These are phyloP conservation scores for Hanseniaspora thailandica DNA, from an alignment of 805 yeast genomes.

Conservation along the genomic window DNA sequence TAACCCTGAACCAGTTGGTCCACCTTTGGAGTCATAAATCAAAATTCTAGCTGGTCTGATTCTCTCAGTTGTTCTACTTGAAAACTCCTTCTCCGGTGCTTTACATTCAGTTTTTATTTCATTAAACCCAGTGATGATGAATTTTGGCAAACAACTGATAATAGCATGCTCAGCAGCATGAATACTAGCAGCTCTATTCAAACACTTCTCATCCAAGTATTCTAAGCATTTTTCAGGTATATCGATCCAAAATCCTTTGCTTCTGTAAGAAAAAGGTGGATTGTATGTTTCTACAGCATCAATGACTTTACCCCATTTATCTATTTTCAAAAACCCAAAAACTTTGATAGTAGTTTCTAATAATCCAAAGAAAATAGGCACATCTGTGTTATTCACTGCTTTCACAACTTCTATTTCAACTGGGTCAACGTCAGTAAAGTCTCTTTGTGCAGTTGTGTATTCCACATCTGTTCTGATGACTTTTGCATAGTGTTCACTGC, in stretches of 20 bases:
- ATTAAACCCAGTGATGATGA: conserved; percentile 57
- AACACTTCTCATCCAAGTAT: conserved; percentile 40
- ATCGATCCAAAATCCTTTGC: conserved; percentile 89
- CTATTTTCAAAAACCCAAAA: conserved; percentile 86
- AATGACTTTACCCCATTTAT: conserved; percentile 60
- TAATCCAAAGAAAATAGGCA: conserved; percentile 66
- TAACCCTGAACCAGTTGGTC: conserved; percentile 67
- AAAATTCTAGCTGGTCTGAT: conserved; percentile 78
- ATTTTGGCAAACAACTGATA: conserved; percentile 64
- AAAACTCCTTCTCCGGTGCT: conserved; percentile 93
- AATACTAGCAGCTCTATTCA: conserved; percentile 80
- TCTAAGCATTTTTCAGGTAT: conserved; percentile 57
- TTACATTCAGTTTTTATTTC: conserved; percentile 90
- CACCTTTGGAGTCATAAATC: conserved; percentile 76
- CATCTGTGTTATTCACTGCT: conserved; percentile 36
- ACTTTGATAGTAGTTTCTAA: conserved; percentile 64
- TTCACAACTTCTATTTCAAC: conserved; percentile 53
- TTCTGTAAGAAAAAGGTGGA: conserved; percentile 59
- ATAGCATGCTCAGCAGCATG: conserved; percentile 93
- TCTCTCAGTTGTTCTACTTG: conserved; percentile 56
- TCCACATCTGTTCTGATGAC: conserved; percentile 85
- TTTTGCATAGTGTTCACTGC: conserved; percentile 67
- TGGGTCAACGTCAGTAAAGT: conserved; percentile 89
- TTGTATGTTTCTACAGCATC: conserved; percentile 88
- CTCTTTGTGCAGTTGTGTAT: conserved; percentile 87